Evolutionary conservation across 2,329 filamentous ascomycete species (phyloP).

Genomic region (Ascochyta pisi): DNA sequence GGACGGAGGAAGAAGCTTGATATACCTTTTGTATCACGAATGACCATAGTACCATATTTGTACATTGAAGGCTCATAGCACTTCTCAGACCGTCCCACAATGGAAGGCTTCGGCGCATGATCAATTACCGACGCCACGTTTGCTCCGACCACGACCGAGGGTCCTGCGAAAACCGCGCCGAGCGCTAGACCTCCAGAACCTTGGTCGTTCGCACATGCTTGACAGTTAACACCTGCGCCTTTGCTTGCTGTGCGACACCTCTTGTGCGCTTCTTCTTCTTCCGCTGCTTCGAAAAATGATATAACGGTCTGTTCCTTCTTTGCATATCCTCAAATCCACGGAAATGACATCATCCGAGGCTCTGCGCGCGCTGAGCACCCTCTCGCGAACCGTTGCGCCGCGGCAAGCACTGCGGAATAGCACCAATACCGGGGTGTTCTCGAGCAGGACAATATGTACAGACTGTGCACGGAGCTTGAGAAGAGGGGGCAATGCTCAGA

Average conservation of each 20-base stretch:
- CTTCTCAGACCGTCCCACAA: not conserved
- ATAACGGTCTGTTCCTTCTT: conserved; percentile 3
- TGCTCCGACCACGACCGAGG: conserved; percentile 27
- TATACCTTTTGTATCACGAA: conserved; percentile 3
- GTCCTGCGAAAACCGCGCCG: conserved; percentile 29
- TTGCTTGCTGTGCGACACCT: conserved; percentile 11
- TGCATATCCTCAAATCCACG: conserved; percentile 1
- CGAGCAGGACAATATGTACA: conserved; percentile 36
- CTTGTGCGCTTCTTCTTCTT: not conserved
- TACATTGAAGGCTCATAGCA: not conserved
- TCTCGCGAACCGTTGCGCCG: conserved; percentile 35
- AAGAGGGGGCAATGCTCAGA: conserved; percentile 13
- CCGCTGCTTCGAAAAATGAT: conserved; percentile 12
- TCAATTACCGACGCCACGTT: conserved; percentile 13
- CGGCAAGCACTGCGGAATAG: conserved; percentile 13
- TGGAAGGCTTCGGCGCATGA: conserved; percentile 8
- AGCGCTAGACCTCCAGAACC: conserved; percentile 17
- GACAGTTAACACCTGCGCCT: conserved; percentile 11
- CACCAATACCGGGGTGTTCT: not conserved
- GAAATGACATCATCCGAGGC: conserved; percentile 47
- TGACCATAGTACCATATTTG: not conserved
- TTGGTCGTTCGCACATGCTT: conserved; percentile 10
- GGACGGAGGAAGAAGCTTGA: conserved; percentile 37
- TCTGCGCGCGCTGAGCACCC: conserved; percentile 35
- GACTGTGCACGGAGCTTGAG: conserved; percentile 31